These are phyloP conservation scores for Astraeus odoratus DNA, from an alignment of 768 basidiomycete species.

Conservation along the genomic window DNA sequence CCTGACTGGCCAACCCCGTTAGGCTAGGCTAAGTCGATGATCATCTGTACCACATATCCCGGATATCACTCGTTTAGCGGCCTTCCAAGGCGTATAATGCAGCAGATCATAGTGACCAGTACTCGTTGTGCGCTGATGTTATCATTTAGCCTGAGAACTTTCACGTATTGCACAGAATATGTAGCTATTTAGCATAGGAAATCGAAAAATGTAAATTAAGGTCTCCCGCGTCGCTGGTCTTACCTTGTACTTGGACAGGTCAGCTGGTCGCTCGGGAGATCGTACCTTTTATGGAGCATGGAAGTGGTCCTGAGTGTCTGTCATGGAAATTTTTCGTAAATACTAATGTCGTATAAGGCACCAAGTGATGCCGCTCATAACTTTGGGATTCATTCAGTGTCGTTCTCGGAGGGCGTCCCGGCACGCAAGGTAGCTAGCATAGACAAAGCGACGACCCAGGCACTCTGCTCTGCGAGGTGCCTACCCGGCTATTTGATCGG, in stretches of 20 bases:
- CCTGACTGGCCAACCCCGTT: slow-evolving; percentile 63
- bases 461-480: slow-evolving; percentile 25
- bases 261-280: slow-evolving; percentile 10
- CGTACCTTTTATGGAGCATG: slow-evolving; percentile 15
- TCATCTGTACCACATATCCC: background rate
- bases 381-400: slow-evolving; percentile 17
- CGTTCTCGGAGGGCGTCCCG: slow-evolving; percentile 23
- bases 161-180: too few species aligned
- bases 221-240: slow-evolving; percentile 8
- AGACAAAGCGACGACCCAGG: slow-evolving; percentile 29
- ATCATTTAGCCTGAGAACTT: too few species aligned
- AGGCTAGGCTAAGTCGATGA: slow-evolving; percentile 10
- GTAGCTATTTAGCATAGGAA: too few species aligned
- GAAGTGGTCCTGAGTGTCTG: slow-evolving; percentile 16
- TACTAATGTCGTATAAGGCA: slow-evolving; percentile 1
- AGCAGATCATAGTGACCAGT: too few species aligned
- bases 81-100: background rate
- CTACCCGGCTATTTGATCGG: slow-evolving; percentile 20
- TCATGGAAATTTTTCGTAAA: background rate
- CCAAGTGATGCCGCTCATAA: slow-evolving; percentile 14
- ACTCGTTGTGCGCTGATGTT: too few species aligned
- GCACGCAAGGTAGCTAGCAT: slow-evolving; percentile 25
- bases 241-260: slow-evolving; percentile 6
- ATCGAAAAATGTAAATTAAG: too few species aligned
- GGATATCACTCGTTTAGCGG: background rate